Conservation (phyloP, 208 protist genomes). For the Borovskyia barvae region DNA sequence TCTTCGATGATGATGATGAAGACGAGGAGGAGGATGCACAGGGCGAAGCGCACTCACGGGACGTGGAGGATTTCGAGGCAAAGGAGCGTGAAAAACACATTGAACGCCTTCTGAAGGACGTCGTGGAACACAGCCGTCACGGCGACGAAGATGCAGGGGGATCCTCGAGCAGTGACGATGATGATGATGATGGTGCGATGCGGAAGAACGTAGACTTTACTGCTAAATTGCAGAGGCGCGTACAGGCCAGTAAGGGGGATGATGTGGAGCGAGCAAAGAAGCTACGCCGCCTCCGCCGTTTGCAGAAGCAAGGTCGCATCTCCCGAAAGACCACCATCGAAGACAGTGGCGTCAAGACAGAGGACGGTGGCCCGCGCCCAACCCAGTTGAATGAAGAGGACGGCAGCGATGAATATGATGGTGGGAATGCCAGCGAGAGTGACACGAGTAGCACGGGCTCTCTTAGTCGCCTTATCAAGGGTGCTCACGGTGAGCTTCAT, state of each 20-base stretch:
- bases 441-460: constrained; percentile 26
- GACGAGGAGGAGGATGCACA: constrained; percentile 11
- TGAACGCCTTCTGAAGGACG: constrained; percentile 29
- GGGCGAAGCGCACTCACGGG: background rate
- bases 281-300: constrained; percentile 69
- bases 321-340: constrained; percentile 65
- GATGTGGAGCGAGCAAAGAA: constrained; percentile 74
- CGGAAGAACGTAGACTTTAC: constrained; percentile 41
- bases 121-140: constrained; percentile 23
- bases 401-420: constrained; percentile 26
- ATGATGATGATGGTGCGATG: constrained; percentile 2
- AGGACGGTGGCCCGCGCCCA: constrained; percentile 15
- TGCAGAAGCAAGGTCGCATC: constrained; percentile 65
- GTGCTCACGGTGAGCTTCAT: constrained; percentile 22
- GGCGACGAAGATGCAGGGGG: too few species aligned
- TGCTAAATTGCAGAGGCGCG: constrained; percentile 43
- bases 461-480: constrained; percentile 19
- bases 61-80: background rate
- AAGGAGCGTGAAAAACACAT: background rate
- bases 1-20: constrained; percentile 61
- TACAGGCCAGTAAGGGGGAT: constrained; percentile 35
- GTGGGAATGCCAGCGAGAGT: constrained; percentile 14
- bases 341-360: constrained; percentile 35
- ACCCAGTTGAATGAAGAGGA: constrained; percentile 13
- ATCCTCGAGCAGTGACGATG: background rate